These are phyloP conservation scores for Pugionium cornutum DNA, from an alignment of 345 rosid species.

Conservation along the genomic window DNA sequence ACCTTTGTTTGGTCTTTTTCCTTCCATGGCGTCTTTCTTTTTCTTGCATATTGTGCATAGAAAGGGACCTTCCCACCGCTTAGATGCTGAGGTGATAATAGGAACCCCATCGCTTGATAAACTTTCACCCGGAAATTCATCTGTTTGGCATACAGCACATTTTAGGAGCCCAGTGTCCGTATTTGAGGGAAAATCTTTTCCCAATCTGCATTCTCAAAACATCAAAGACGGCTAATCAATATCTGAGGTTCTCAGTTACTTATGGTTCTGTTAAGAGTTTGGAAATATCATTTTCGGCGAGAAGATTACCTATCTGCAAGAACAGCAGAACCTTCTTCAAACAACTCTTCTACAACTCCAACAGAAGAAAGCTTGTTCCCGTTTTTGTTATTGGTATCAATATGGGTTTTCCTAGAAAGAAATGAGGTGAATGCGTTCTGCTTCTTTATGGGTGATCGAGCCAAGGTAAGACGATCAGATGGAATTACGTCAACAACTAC, in stretches of 20 bases:
- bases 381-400: constrained; percentile 49
- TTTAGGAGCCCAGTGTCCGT: constrained; percentile 59
- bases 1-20: constrained; percentile 71
- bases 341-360: constrained; percentile 95
- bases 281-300: not conserved
- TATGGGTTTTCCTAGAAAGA: constrained; percentile 63
- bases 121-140: constrained; percentile 68
- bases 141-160: constrained; percentile 98
- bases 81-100: constrained; percentile 72
- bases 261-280: constrained; percentile 1
- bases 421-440: constrained; percentile 61
- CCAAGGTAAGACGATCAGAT: constrained; percentile 66
- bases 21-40: constrained; percentile 99
- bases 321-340: constrained; percentile 99
- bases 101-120: constrained; percentile 59
- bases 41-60: constrained; percentile 77
- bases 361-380: constrained; percentile 87
- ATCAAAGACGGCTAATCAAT: constrained; percentile 5
- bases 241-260: constrained; percentile 1
- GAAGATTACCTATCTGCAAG: constrained; percentile 79
- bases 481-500: constrained; percentile 97
- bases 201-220: constrained; percentile 63
- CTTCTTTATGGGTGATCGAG: constrained; percentile 71
- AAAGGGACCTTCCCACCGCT: constrained; percentile 93
- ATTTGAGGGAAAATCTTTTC: constrained; percentile 62